phyloP scores from a whole-genome alignment of 1,139 yeast species.

The Blastobotrys elegans region DNA sequence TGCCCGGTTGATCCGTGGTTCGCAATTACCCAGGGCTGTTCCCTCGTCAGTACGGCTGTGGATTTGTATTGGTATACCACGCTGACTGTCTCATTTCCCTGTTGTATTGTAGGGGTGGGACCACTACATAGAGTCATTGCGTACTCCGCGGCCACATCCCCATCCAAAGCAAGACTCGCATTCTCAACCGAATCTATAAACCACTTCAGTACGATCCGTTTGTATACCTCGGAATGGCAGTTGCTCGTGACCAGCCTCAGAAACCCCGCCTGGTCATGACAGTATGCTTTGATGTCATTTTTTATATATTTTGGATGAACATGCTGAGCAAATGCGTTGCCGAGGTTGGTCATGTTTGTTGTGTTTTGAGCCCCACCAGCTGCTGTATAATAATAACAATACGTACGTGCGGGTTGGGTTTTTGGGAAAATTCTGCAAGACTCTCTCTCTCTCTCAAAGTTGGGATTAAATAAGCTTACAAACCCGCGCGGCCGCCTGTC shows the following conservation, averaged over 20 bases:
- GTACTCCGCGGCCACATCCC: constrained; percentile 22
- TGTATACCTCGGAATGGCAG: constrained; percentile 16
- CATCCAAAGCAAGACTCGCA: constrained; percentile 14
- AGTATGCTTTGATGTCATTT: constrained; percentile 11
- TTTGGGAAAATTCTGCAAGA: no score
- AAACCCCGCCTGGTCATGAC: constrained; percentile 15
- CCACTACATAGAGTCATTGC: constrained; percentile 11
- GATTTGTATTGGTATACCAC: neutral
- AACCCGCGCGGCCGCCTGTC: no score
- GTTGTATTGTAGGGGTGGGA: neutral
- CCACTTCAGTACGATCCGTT: constrained; percentile 19
- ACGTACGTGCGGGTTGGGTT: no score
- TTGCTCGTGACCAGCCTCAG: constrained; percentile 14
- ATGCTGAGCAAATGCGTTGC: constrained; percentile 23
- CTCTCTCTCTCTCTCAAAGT: no score
- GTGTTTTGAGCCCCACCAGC: no score
- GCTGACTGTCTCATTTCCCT: neutral
- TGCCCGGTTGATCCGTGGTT: constrained; percentile 74
- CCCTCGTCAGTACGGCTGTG: constrained; percentile 14
- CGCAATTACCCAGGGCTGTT: constrained; percentile 38
- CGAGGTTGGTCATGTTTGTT: neutral
- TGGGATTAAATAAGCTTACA: no score
- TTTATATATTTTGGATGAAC: constrained; percentile 21
- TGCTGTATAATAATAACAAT: no score
- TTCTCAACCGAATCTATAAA: constrained; percentile 19